Conservation (phyloP, 305 asterid species). For the Lippia alba region DNA sequence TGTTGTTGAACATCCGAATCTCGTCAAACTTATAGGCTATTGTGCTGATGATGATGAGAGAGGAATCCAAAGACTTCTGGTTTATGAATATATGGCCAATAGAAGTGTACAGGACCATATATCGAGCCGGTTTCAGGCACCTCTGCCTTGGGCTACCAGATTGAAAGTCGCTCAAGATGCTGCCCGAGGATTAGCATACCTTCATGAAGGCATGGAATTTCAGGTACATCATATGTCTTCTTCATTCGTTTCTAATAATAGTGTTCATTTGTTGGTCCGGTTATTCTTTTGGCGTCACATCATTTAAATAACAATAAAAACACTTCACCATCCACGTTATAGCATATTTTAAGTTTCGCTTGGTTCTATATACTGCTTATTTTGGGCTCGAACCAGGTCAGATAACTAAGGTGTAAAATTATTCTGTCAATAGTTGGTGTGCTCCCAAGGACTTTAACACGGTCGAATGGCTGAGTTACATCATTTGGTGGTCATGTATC, state of each 20-base stretch:
- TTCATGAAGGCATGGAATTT: conserved; percentile 94
- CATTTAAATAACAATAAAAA: too few species aligned
- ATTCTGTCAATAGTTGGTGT: too few species aligned
- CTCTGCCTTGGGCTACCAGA: conserved; percentile 83
- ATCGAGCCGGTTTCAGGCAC: conserved; percentile 62
- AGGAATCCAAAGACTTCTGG: conserved; percentile 87
- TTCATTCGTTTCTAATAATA: neutral
- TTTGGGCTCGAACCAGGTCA: too few species aligned
- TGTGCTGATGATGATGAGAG: conserved; percentile 95
- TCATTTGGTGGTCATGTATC: neutral
- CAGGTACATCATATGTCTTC: conserved; percentile 51
- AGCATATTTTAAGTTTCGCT: too few species aligned
- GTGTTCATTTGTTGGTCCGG: neutral
- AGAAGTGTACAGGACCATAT: conserved; percentile 83
- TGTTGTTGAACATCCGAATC: conserved; percentile 81
- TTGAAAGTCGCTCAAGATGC: conserved; percentile 78
- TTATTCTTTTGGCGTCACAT: too few species aligned
- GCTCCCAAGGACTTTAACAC: too few species aligned
- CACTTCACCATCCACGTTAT: too few species aligned
- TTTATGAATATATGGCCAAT: conserved; percentile 79
- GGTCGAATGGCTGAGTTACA: too few species aligned
- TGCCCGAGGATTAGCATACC: conserved; percentile 83
- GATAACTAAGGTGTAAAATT: too few species aligned
- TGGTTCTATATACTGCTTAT: too few species aligned
- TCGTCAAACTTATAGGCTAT: conserved; percentile 80